Evolutionary conservation across 176 grass and related monocot species (phyloP).

Genomic region (Aegilops tauschii): DNA sequence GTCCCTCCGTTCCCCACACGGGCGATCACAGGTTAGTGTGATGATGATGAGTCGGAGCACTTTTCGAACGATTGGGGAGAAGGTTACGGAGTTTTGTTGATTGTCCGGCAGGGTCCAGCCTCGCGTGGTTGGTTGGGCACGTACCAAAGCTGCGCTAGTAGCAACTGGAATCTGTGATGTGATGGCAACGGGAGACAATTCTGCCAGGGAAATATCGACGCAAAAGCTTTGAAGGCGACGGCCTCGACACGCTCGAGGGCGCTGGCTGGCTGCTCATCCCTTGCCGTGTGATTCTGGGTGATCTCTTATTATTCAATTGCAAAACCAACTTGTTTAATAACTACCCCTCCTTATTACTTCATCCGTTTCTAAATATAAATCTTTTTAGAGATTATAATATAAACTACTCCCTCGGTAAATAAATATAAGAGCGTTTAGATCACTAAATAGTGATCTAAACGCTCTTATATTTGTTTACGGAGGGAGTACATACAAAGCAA

Average conservation of each 20-base stretch:
- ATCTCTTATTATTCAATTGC: background rate
- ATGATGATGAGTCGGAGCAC: background rate
- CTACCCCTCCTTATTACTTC: too few relatives aligned
- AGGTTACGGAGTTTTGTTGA: background rate
- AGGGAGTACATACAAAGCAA: too few relatives aligned
- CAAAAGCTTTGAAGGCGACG: conserved; percentile 16
- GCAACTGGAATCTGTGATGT: background rate
- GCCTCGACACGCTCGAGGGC: background rate
- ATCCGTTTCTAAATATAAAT: too few relatives aligned
- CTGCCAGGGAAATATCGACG: background rate
- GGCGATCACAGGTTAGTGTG: background rate
- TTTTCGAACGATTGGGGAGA: background rate
- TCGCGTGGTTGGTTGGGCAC: background rate
- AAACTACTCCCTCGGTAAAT: too few relatives aligned
- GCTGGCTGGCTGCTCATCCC: background rate
- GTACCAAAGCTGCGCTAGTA: too few relatives aligned
- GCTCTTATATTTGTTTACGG: too few relatives aligned
- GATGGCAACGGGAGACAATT: conserved; percentile 5
- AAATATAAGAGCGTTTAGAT: too few relatives aligned
- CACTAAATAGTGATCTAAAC: too few relatives aligned
- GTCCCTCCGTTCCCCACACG: conserved; percentile 23
- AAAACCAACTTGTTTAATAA: too few relatives aligned
- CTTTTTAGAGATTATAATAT: too few relatives aligned
- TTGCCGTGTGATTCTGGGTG: conserved; percentile 13
- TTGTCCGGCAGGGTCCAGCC: background rate